These are phyloP conservation scores for Colletotrichum liaoningense DNA, from an alignment of 2,329 filamentous ascomycete genomes.

Conservation along the genomic window DNA sequence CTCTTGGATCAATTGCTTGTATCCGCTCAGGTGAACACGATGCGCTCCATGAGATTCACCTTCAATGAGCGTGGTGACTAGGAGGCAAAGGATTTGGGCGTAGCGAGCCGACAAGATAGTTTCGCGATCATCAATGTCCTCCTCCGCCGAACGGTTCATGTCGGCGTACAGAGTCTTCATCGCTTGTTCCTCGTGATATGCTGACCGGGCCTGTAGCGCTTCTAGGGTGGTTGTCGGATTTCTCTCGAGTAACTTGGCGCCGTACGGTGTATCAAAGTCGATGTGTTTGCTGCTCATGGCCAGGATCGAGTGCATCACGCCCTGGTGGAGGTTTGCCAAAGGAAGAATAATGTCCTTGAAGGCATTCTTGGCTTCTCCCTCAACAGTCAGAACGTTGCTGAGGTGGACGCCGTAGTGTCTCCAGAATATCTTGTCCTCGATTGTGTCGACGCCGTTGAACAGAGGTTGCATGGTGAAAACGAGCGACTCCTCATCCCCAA, in stretches of 20 bases:
- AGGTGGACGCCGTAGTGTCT: constrained; percentile 85
- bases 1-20: constrained; percentile 76
- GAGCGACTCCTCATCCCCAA: constrained; percentile 20
- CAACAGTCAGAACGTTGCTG: constrained; percentile 84
- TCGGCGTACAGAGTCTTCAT: constrained; percentile 63
- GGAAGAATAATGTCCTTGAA: constrained; percentile 88
- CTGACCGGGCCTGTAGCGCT: constrained; percentile 61
- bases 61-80: constrained; percentile 68
- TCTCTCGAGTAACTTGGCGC: constrained; percentile 61
- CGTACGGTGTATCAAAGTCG: constrained; percentile 68
- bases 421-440: constrained; percentile 83
- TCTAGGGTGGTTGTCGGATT: constrained; percentile 59
- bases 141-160: constrained; percentile 54
- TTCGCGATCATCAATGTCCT: constrained; percentile 56
- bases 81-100: constrained; percentile 71
- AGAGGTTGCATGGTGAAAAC: constrained; percentile 71
- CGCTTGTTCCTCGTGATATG: constrained; percentile 67
- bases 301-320: constrained; percentile 91
- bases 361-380: constrained; percentile 83
- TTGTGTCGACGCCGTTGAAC: constrained; percentile 84
- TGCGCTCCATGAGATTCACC: constrained; percentile 75
- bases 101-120: constrained; percentile 66
- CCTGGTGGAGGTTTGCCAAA: constrained; percentile 82
- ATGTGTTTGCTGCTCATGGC: constrained; percentile 85
- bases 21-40: constrained; percentile 81